These are phyloP conservation scores for Erysimum cheiranthoides DNA, from an alignment of 345 rosid genomes.

Conservation along the genomic window DNA sequence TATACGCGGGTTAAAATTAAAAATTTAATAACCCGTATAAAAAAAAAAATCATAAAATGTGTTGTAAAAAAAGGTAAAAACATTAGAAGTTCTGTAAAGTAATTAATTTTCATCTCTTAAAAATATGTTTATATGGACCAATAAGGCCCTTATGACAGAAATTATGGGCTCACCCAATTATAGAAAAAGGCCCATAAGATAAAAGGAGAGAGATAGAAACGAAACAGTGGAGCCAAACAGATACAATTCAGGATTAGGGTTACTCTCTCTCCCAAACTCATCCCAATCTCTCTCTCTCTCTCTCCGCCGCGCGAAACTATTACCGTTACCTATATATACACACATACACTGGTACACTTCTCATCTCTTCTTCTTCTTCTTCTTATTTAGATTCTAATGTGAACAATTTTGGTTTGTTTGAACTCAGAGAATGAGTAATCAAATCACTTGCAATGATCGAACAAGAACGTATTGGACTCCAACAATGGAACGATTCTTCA, in stretches of 20 bases:
- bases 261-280: slow-evolving; percentile 49
- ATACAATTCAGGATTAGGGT: slow-evolving; percentile 47
- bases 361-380: not conserved
- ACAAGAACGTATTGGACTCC: slow-evolving; percentile 88
- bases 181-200: not conserved
- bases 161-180: not conserved
- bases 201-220: not conserved
- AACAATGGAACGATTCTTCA: slow-evolving; percentile 82
- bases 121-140: too few species aligned
- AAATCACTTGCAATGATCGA: slow-evolving; percentile 59
- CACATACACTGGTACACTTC: not conserved
- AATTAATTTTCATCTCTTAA: too few species aligned
- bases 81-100: too few species aligned
- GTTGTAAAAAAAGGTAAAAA: too few species aligned
- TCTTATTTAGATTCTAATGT: too few species aligned
- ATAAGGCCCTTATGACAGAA: too few species aligned
- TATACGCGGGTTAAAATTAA: too few species aligned
- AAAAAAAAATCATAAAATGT: too few species aligned
- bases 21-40: too few species aligned
- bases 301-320: slow-evolving; percentile 41
- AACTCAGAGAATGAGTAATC: slow-evolving; percentile 47
- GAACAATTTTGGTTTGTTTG: not conserved
- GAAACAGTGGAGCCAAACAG: slow-evolving; percentile 43
- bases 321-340: slow-evolving; percentile 29
- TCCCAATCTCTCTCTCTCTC: slow-evolving; percentile 40